Percentiles rank a stretch among this genome's conserved stretches.
Conservation (phyloP, 2,329 filamentous ascomycete species). For the Fonsecaea nubica region DNA sequence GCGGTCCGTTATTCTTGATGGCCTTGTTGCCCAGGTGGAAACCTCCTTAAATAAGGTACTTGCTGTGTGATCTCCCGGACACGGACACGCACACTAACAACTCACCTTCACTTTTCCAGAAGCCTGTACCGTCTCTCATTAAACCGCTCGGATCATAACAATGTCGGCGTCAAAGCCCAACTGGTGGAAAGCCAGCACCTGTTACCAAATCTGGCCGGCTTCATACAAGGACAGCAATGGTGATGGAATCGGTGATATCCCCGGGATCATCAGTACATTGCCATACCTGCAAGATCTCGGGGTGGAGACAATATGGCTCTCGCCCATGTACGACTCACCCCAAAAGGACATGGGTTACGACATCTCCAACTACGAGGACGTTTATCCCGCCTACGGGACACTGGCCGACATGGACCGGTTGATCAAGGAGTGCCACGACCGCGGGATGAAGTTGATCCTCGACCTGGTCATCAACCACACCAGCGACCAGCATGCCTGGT, state of each 20-base stretch:
- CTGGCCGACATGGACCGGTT: constrained; percentile 69
- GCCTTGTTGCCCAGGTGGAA: too few relatives aligned
- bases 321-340: constrained; percentile 68
- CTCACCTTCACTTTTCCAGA: neutral
- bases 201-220: constrained; percentile 45
- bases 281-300: constrained; percentile 46
- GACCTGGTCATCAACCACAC: constrained; percentile 83
- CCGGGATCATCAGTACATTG: constrained; percentile 42
- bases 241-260: constrained; percentile 47
- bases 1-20: constrained; percentile 18
- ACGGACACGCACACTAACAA: neutral
- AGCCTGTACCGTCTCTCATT: neutral
- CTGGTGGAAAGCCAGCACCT: constrained; percentile 39
- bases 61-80: neutral
- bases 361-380: constrained; percentile 70
- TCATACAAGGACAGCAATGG: constrained; percentile 47
- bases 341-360: constrained; percentile 74
- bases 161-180: constrained; percentile 35
- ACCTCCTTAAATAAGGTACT: neutral
- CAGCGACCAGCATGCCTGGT: constrained; percentile 65
- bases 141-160: neutral
- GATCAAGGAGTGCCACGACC: constrained; percentile 64
- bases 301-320: constrained; percentile 46
- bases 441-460: constrained; percentile 73
- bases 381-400: constrained; percentile 71